Conservation (phyloP, 306 rosid species). For the Quercus engelmannii region DNA sequence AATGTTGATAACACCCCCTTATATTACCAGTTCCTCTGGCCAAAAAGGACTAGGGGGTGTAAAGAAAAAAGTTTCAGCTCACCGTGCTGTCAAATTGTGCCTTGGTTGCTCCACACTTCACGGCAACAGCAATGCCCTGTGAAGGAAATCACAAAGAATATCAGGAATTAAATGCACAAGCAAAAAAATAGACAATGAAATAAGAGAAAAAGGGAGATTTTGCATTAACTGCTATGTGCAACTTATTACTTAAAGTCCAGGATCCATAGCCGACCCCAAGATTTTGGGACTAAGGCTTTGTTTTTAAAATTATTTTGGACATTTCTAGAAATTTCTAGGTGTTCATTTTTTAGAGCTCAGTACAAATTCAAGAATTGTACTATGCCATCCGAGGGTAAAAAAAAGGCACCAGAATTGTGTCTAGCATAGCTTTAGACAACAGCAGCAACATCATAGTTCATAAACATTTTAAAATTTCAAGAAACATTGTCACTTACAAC, state of each 20-base stretch:
- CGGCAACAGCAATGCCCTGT: slow-evolving; percentile 86
- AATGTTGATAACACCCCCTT: neutral
- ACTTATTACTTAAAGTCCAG: neutral
- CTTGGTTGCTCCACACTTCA: slow-evolving; percentile 96
- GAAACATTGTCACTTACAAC: neutral
- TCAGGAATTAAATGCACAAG: neutral
- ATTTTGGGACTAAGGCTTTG: too few species aligned
- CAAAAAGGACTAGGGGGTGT: too few species aligned
- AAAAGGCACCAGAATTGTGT: neutral
- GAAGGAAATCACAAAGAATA: neutral
- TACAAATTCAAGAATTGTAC: neutral
- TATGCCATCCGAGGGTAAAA: neutral
- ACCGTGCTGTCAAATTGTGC: slow-evolving; percentile 94
- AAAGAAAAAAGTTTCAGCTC: slow-evolving; percentile 20
- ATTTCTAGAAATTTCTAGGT: too few species aligned
- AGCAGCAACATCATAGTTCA: neutral
- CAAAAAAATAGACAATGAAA: neutral
- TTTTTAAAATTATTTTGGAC: too few species aligned
- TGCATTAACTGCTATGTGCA: neutral
- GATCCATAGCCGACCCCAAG: too few species aligned
- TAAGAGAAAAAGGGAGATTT: neutral
- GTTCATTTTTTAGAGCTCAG: neutral
- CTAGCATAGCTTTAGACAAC: neutral
- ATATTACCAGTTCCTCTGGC: neutral
- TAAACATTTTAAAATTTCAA: neutral